These are phyloP conservation scores for Stemphylium lycopersici DNA, from an alignment of 2,329 filamentous ascomycete species.

Conservation along the genomic window DNA sequence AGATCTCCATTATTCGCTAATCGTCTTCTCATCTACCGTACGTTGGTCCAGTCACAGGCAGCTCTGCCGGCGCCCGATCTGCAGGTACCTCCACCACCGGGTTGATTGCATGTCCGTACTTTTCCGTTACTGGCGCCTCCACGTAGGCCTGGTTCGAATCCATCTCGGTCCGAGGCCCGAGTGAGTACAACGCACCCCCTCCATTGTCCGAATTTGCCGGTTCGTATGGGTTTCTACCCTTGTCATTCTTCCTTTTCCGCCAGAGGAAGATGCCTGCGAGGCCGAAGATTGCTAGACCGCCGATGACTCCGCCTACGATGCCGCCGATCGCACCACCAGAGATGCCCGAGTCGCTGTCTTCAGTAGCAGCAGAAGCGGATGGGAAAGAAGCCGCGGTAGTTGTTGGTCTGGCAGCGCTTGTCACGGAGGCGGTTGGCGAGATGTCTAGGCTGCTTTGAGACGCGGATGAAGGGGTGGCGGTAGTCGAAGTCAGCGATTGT, in stretches of 20 bases:
- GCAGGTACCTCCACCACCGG: background rate
- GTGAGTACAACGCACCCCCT: background rate
- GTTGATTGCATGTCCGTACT: constrained; percentile 1
- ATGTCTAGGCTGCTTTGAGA: background rate
- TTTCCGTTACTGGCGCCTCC: background rate
- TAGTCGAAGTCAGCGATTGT: constrained; percentile 5
- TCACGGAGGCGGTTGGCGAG: too few relatives aligned
- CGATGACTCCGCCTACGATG: constrained; percentile 25
- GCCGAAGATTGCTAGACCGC: constrained; percentile 24
- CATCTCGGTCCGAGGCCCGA: background rate
- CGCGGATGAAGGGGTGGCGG: background rate
- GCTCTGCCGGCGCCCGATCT: background rate
- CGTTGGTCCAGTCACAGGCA: background rate
- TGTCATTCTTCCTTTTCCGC: constrained; percentile 4
- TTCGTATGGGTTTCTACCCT: background rate
- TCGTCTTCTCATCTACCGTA: background rate
- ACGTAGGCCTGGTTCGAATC: background rate
- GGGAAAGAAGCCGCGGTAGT: background rate
- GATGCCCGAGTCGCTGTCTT: background rate
- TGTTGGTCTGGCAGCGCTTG: background rate
- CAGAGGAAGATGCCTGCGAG: constrained; percentile 19
- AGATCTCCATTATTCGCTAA: too few relatives aligned
- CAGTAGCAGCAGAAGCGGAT: background rate
- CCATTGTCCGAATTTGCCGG: background rate
- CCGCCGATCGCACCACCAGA: constrained; percentile 31